Percentiles rank a stretch among this genome's conserved stretches.
These are phyloP conservation scores for Butyriboletus loyo DNA, from an alignment of 768 basidiomycete species.

Conservation along the genomic window DNA sequence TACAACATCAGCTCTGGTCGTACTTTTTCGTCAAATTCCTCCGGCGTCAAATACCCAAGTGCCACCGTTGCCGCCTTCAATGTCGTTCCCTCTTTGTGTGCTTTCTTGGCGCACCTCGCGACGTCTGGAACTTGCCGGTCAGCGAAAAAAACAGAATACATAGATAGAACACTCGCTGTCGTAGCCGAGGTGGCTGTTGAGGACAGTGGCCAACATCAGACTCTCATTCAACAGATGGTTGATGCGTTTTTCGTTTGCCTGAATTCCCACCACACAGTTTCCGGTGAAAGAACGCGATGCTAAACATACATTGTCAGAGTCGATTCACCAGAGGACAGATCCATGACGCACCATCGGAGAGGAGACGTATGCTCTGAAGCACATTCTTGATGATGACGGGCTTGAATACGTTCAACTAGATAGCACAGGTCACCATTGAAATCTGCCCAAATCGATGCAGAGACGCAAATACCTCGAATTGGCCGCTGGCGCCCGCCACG, in stretches of 20 bases:
- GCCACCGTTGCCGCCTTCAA: slow-evolving; percentile 91
- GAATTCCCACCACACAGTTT: slow-evolving; percentile 94
- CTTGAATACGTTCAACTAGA: slow-evolving; percentile 97
- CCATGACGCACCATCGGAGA: slow-evolving; percentile 73
- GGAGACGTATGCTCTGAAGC: slow-evolving; percentile 88
- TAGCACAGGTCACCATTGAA: slow-evolving; percentile 6
- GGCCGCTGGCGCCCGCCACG: slow-evolving; percentile 90
- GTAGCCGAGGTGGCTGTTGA: slow-evolving; percentile 95
- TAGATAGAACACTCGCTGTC: slow-evolving; percentile 71
- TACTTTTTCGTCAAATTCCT: slow-evolving; percentile 94
- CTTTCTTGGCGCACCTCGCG: slow-evolving; percentile 98
- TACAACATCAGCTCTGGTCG: slow-evolving; percentile 88
- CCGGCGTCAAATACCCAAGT: slow-evolving; percentile 79
- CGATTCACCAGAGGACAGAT: neutral
- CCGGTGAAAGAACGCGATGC: slow-evolving; percentile 92
- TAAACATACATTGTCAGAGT: slow-evolving; percentile 28
- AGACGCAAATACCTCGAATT: slow-evolving; percentile 81
- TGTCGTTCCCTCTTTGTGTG: slow-evolving; percentile 97
- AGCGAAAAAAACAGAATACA: slow-evolving; percentile 7
- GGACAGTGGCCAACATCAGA: slow-evolving; percentile 95
- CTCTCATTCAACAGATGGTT: slow-evolving; percentile 87
- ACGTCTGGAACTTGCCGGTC: slow-evolving; percentile 59
- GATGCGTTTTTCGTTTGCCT: slow-evolving; percentile 95
- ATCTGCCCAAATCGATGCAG: slow-evolving; percentile 1
- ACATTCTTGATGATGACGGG: slow-evolving; percentile 99